phyloP scores from a whole-genome alignment of 2,329 filamentous ascomycete genomes.

The Nothophoma quercina region DNA sequence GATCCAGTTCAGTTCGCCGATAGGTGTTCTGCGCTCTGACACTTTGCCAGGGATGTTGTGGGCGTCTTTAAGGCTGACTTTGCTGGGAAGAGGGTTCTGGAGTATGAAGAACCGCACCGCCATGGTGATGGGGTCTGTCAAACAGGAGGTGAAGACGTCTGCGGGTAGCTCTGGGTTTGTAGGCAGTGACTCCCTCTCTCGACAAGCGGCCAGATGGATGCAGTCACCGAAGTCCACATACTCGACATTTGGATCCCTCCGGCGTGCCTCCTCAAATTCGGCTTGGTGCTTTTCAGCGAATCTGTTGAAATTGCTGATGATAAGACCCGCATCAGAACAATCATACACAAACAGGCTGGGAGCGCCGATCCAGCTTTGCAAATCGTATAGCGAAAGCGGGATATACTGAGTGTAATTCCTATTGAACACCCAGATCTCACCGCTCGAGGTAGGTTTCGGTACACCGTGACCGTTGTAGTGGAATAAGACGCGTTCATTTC shows the following conservation, averaged over 20 bases:
- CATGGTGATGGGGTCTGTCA: slow-evolving; percentile 98
- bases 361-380: slow-evolving; percentile 94
- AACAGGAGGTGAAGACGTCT: slow-evolving; percentile 92
- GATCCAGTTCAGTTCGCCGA: slow-evolving; percentile 98
- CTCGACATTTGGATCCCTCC: slow-evolving; percentile 74
- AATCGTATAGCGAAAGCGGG: slow-evolving; percentile 90
- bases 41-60: slow-evolving; percentile 89
- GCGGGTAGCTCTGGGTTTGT: slow-evolving; percentile 93
- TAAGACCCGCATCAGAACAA: slow-evolving; percentile 94
- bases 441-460: slow-evolving; percentile 91
- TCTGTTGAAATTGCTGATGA: slow-evolving; percentile 91
- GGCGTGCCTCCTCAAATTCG: slow-evolving; percentile 79
- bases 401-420: slow-evolving; percentile 99
- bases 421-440: slow-evolving; percentile 99
- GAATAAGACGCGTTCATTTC: slow-evolving; percentile 94
- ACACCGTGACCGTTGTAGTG: slow-evolving; percentile 99
- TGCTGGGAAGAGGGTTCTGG: slow-evolving; percentile 78
- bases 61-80: slow-evolving; percentile 79
- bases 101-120: slow-evolving; percentile 95
- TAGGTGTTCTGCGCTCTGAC: slow-evolving; percentile 89
- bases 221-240: slow-evolving; percentile 77
- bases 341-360: slow-evolving; percentile 98
- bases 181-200: slow-evolving; percentile 87
- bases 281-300: slow-evolving; percentile 95
- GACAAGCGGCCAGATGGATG: slow-evolving; percentile 92